phyloP scores from a whole-genome alignment of 225 moss, liverwort and hornwort genomes.

The Sphagnum contortum region DNA sequence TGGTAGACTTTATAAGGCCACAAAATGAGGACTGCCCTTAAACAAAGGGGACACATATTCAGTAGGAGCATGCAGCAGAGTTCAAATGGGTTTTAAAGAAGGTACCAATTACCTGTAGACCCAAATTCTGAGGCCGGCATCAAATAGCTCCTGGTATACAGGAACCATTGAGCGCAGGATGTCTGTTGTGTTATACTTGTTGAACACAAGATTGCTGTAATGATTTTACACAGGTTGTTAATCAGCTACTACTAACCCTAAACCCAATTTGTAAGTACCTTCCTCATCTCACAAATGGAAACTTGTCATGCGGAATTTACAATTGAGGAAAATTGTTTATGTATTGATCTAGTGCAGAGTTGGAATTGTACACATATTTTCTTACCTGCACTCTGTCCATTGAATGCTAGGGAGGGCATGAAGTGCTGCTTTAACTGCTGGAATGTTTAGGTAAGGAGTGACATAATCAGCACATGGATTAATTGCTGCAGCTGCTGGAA shows the following conservation, averaged over 20 bases:
- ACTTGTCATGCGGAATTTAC: too few relatives aligned
- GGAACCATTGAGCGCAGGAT: constrained; percentile 38
- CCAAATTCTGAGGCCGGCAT: constrained; percentile 33
- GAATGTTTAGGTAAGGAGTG: constrained; percentile 31
- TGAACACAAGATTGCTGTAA: constrained; percentile 35
- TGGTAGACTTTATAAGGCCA: too few relatives aligned
- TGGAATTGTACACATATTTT: background rate
- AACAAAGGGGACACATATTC: too few relatives aligned
- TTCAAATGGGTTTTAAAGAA: too few relatives aligned
- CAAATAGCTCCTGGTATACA: constrained; percentile 37
- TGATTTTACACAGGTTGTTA: background rate
- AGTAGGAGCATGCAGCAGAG: too few relatives aligned
- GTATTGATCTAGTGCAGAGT: background rate
- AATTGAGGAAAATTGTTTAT: background rate
- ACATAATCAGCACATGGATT: constrained; percentile 44
- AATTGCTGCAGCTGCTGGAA: constrained; percentile 42
- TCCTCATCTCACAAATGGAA: too few relatives aligned
- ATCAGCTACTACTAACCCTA: too few relatives aligned
- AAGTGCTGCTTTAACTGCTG: constrained; percentile 28
- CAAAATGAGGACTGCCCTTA: too few relatives aligned
- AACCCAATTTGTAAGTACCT: too few relatives aligned
- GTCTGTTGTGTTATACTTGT: constrained; percentile 33
- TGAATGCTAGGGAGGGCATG: constrained; percentile 30
- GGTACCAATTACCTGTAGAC: constrained; percentile 32
- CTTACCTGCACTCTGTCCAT: constrained; percentile 42